Evolutionary conservation across 805 yeast genomes (phyloP), one percentile per base, ranked within the genome.

Genomic region (Candida alai): DNA sequence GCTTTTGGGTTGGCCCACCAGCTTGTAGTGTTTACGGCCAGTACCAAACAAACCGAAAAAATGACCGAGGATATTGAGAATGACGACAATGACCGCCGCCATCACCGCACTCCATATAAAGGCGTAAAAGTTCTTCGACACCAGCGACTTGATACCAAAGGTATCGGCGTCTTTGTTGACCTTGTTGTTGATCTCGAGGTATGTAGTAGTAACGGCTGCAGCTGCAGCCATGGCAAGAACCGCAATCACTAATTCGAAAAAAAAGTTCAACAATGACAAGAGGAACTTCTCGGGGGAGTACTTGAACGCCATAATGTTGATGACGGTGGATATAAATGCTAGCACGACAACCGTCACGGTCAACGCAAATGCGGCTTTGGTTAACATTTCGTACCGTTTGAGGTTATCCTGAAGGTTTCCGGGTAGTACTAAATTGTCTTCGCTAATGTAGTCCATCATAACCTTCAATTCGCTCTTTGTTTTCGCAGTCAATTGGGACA

Each of bases 191-290:
- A 80, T 65, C 36, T 66, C 65, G 4, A 60, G 37, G 60, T 63
- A 81, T n/a, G 73, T 62, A 12, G 80, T 93, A 1, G 90, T 82
- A 19, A 82, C 65, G 15, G 80, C 60, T 11, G 70, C 85, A 19
- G 77, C 70, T 9, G 74, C 66, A 10, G 74, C 41, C 6, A 70
- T 19, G 1, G 75, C 61, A 14, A 73, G 26, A 5, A 82, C 28
- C 30, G 70, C 56, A 6, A 78, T 69, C 19, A 73, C 39, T 34
- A 66, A 57, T 44, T 72, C 62, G n/a, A 62, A 59, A 34, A 68
- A 35, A 40, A 62, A 63, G 48, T 63, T 62, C 58, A 47, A 70
- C 70, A 54, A 68, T 52, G 65, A 65, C 58, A 50, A 74, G 54
- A 49, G 69, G 49, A 60, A 67, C 47, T 35, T 72, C 67, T 43